phyloP scores from a whole-genome alignment of 352 stramenopile species.

The Pythium vanterpoolii region DNA sequence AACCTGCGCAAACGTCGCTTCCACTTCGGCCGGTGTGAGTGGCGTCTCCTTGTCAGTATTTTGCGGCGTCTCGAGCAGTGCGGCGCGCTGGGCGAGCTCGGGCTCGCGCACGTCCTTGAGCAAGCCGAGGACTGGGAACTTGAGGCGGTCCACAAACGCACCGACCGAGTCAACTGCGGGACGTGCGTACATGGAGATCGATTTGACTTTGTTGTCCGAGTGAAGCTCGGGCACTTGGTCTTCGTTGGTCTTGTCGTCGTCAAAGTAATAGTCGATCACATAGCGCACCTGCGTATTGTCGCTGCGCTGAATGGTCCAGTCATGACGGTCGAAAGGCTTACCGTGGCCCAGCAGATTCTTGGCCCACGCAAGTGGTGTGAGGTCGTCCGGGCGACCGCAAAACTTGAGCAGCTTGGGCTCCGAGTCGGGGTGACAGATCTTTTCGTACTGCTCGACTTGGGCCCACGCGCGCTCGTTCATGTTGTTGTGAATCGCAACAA shows the following conservation, averaged over 20 bases:
- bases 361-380: conserved; percentile 93
- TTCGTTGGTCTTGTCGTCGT: conserved; percentile 77
- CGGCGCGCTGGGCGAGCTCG: conserved; percentile 44
- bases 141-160: conserved; percentile 74
- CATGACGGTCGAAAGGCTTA: conserved; percentile 96
- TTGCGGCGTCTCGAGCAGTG: conserved; percentile 38
- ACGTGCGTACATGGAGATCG: conserved; percentile 86
- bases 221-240: conserved; percentile 85
- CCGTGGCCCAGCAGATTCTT: conserved; percentile 87
- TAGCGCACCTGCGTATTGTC: conserved; percentile 93
- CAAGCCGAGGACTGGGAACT: conserved; percentile 60
- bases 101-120: conserved; percentile 47
- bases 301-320: conserved; percentile 95
- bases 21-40: conserved; percentile 65
- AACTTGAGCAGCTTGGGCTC: conserved; percentile 96
- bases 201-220: conserved; percentile 81
- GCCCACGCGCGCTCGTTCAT: conserved; percentile 99
- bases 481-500: conserved; percentile 99
- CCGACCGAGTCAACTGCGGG: conserved; percentile 79
- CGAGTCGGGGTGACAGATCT: conserved; percentile 72
- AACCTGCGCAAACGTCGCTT: conserved; percentile 81
- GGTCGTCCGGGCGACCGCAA: conserved; percentile 93
- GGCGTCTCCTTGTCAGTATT: conserved; percentile 38
- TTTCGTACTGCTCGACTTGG: conserved; percentile 97
- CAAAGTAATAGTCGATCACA: conserved; percentile 99